Percentiles rank a stretch among this genome's conserved stretches.
Conservation (phyloP, 306 rosid genomes). For the peach (Prunus persica) region Prunus_persica_NCBIv2 NC_034016.1:20157501-20158000, state of each 20-base stretch:
- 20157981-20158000: slow-evolving; percentile 44
- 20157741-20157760: not conserved
- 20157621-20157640: not conserved
- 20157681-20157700: slow-evolving; percentile 7
- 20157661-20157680: not conserved
- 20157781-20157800: slow-evolving; percentile 39
- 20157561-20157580: not conserved
- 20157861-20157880: slow-evolving; percentile 73
- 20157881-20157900: slow-evolving; percentile 69
- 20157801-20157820: slow-evolving; percentile 63
- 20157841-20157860: slow-evolving; percentile 76
- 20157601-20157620: not conserved
- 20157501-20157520: not conserved
- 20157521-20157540: not conserved
- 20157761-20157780: not conserved
- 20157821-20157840: slow-evolving; percentile 94
- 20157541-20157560: not conserved
- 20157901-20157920: slow-evolving; percentile 26
- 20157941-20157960: slow-evolving; percentile 34
- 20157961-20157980: slow-evolving; percentile 38
- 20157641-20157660: not conserved
- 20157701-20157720: not conserved
- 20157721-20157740: not conserved
- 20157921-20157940: slow-evolving; percentile 31
- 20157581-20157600: not conserved